Conservation (phyloP, 228 moss, liverwort and hornwort species). For the Sphagnum magellanicum region DNA sequence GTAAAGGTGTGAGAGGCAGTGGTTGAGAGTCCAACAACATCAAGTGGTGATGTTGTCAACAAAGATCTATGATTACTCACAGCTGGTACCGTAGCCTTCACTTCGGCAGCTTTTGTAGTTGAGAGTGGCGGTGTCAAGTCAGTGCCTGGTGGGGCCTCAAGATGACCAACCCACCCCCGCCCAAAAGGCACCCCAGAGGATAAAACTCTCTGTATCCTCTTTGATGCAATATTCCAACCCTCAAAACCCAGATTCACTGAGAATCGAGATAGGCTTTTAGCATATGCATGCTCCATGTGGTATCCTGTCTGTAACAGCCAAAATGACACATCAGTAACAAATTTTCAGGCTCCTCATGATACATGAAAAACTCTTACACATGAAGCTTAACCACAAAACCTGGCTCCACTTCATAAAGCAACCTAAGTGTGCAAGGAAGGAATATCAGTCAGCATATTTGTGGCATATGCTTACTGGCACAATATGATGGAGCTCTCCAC, state of each 20-base stretch:
- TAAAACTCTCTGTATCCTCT: slow-evolving; percentile 27
- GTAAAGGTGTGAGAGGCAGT: no score
- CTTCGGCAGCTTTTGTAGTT: slow-evolving; percentile 7
- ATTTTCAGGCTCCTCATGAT: background rate
- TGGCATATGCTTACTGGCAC: slow-evolving; percentile 25
- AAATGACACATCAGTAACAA: background rate
- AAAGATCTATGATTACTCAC: background rate
- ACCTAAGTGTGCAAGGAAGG: background rate
- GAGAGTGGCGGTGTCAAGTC: background rate
- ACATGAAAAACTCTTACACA: background rate
- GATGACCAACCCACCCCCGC: slow-evolving; percentile 21
- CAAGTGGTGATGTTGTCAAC: no score
- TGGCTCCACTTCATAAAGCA: background rate
- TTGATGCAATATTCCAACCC: slow-evolving; percentile 26
- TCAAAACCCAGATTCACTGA: slow-evolving; percentile 20
- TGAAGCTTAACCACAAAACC: background rate
- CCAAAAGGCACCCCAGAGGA: slow-evolving; percentile 24
- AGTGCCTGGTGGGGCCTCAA: background rate
- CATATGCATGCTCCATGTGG: slow-evolving; percentile 32
- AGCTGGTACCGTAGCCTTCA: slow-evolving; percentile 18
- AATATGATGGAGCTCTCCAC: slow-evolving; percentile 42
- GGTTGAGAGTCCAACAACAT: no score
- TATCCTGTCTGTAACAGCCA: slow-evolving; percentile 19
- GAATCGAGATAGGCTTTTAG: slow-evolving; percentile 37
- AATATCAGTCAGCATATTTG: background rate